Base-by-base conservation (phyloP, 2,329 filamentous ascomycete genomes). In the Talaromyces sp. region DNA sequence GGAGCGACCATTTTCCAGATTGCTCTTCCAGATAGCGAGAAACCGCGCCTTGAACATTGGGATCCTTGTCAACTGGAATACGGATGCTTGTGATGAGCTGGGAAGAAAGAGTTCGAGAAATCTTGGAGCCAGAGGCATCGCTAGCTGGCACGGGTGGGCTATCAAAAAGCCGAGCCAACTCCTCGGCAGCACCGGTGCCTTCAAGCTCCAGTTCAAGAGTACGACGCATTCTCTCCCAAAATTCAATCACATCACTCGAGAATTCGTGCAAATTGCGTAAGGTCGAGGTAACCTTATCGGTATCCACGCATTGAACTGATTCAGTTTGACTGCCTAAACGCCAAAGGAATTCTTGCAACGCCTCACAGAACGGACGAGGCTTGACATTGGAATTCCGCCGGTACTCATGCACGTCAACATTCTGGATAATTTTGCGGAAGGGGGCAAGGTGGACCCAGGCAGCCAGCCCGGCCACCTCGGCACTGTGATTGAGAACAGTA, bases 361-460 rank as follows among this genome's bases (percentile, higher is more conserved):
- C 80, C 61, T 75, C 72, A 26, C 81, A 76, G 9, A 85, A 65
- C 5, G 81, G 81, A 66, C 78, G 81, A 0, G 82, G 82, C 54
- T 75, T 78, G 46, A 71, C 65, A 26, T 79, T 75, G 12, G 78
- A 76, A 38, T 81, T 76, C 4, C 69, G 71, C 26, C 77, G 71
- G 57, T 80, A 77, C 60, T 80, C 75, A n/a, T 80, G 72, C 3
- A 79, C 71, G 62, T 79, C 70, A 43, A 80, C 72, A 7, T 71
- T 72, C 66, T 85, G 83, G 31, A 87, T 73, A 27, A 86, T 73
- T 46, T 81, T 74, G 62, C 84, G 79, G 67, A 88, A 83, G 0
- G 85, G 84, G n/a, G 77, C 79, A 61, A 86, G 77, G 59, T 86
- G 79, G 61, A 87, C 72, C 80, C 81, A 85, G 1, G 83, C 77